Evolutionary conservation across 139 green algal genomes (phyloP).

Genomic region (Zygnema cylindricum): DNA sequence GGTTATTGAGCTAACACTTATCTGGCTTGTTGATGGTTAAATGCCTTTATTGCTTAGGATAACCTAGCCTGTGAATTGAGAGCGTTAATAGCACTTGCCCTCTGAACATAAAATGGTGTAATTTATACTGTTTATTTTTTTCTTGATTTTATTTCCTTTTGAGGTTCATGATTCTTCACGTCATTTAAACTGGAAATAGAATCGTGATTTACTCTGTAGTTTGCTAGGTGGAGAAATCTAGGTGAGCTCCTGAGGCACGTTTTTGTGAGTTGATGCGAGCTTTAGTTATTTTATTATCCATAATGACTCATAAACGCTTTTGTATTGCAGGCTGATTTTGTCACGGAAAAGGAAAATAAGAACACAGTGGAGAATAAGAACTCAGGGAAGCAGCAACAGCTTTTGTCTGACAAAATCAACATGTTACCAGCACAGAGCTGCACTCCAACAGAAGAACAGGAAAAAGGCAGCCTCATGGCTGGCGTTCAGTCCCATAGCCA

Average conservation of each 20-base stretch:
- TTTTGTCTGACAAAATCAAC: background rate
- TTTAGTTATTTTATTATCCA: background rate
- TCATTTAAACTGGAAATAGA: too few relatives aligned
- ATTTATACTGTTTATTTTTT: background rate
- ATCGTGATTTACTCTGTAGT: background rate
- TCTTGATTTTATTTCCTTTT: background rate
- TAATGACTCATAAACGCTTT: background rate
- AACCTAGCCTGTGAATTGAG: background rate
- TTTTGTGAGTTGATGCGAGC: background rate
- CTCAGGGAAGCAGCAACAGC: too few relatives aligned
- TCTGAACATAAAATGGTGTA: background rate
- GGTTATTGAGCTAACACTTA: background rate
- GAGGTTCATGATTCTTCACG: too few relatives aligned
- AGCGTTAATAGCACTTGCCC: background rate
- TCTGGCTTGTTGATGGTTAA: background rate
- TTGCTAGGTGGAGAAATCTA: background rate
- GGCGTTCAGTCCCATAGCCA: background rate
- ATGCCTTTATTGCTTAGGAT: background rate
- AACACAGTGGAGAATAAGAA: too few relatives aligned
- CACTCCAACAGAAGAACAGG: background rate
- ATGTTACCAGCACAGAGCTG: background rate
- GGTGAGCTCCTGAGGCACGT: background rate
- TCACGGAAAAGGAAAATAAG: background rate
- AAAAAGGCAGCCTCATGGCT: background rate
- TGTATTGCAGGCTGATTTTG: background rate